Percentiles rank a stretch among this genome's conserved stretches.
phyloP scores from a whole-genome alignment of 192 early-diverging fungal species.

The Mycoemilia scoparia region DNA sequence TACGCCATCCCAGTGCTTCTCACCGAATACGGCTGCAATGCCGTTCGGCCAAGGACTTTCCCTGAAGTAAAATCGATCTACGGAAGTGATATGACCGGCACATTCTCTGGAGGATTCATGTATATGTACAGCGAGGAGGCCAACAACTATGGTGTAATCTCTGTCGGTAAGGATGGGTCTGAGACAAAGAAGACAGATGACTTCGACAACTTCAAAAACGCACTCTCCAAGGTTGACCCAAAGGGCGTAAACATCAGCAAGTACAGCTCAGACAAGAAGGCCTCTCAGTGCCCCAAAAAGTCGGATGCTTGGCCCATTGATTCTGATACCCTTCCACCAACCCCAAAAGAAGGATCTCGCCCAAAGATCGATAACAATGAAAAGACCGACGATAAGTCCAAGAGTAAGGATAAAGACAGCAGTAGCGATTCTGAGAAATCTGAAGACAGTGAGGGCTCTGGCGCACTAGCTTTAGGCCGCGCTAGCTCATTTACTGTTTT shows the following conservation, averaged over 20 bases:
- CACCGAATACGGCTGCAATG: constrained; percentile 65
- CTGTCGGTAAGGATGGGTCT: constrained; percentile 29
- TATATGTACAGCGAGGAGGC: constrained; percentile 61
- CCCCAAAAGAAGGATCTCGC: constrained; percentile 37
- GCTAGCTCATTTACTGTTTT: no score
- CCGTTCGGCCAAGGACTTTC: constrained; percentile 43
- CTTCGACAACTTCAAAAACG: constrained; percentile 41
- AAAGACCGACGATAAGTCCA: no score
- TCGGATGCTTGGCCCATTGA: constrained; percentile 35
- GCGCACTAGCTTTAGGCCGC: no score
- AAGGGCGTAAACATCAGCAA: constrained; percentile 33
- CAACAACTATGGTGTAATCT: constrained; percentile 57
- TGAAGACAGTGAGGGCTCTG: no score
- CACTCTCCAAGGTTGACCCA: constrained; percentile 31
- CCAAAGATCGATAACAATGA: no score
- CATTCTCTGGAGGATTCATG: constrained; percentile 52
- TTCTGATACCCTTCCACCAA: constrained; percentile 35
- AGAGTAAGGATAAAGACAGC: no score
- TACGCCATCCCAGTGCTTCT: constrained; percentile 49
- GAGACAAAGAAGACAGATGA: constrained; percentile 29
- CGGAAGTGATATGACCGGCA: constrained; percentile 42
- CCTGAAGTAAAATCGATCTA: constrained; percentile 47
- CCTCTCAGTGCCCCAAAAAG: constrained; percentile 27
- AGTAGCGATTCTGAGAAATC: no score
- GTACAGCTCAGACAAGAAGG: constrained; percentile 21